Evolutionary conservation across 306 rosid genomes (phyloP), one percentile per base, ranked within the genome.

Genomic region (Gastrolobium bilobum): DNA sequence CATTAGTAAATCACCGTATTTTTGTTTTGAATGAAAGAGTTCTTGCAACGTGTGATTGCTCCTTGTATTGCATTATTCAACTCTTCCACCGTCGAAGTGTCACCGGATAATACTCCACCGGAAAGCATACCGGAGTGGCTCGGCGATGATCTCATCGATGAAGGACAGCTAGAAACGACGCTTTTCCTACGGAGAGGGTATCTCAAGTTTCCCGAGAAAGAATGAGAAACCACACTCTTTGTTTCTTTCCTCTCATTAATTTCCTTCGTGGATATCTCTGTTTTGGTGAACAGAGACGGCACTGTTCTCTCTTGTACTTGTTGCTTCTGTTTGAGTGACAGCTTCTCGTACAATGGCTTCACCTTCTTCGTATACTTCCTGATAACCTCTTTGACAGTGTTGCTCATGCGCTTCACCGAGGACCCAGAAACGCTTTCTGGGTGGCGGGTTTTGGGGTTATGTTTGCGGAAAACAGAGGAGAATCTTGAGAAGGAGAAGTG

Each of bases 21-120:
- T 63, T 80, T 78, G 86, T 66, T 75, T 78, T 87, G 89, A 64
- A 72, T 47, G 83, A 85, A 37, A 0, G 93, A 89, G 82, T 89
- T 89, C 87, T 92, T 91, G 90, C 97, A 91, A 81, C 89, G 94
- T 31, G 94, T 89, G 20, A 89, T 91, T 29, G 97, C 97, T 20
- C 94, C 91, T 85, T 89, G 97, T 59, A 91, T 89, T 5, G 97
- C 97, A 43, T 81, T 89, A 86, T 91, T 94, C 56, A 91, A 81
- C 78, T 91, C 97, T 64, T 90, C 97, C 94, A 80, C 85, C 0
- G 97, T 86, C 11, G 94, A 87, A 48, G 69, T 46, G 60, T 87
- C 88, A 11, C 68, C 64, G 33, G 54, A 34, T 29, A 37, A 65
- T 14, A 88, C 91, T 0, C 75, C 75, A 15, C 87, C 76, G 37